Percentiles rank a stretch among this genome's conserved stretches.
Evolutionary conservation across 495 filamentous ascomycete genomes (phyloP).

Genomic region (Tuber brumale): DNA sequence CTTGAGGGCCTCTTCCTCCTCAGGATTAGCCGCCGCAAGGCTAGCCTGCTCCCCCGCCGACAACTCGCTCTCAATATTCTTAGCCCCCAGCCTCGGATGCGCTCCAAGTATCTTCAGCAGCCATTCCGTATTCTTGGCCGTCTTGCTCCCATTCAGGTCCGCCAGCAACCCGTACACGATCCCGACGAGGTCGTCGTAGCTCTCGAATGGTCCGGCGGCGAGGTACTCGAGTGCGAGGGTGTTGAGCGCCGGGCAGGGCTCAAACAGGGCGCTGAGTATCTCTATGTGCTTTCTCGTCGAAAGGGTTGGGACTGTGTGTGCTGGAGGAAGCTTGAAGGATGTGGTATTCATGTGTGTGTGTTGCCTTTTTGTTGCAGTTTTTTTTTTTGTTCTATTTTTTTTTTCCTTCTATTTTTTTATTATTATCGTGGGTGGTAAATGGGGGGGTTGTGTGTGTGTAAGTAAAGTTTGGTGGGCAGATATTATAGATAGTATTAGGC

Average conservation of each 20-base stretch:
- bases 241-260: constrained; percentile 70
- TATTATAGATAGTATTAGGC: not conserved
- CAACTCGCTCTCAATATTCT: constrained; percentile 67
- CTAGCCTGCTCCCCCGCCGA: constrained; percentile 74
- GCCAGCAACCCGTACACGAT: constrained; percentile 53
- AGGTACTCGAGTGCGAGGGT: constrained; percentile 62
- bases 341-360: constrained; percentile 7
- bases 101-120: constrained; percentile 70
- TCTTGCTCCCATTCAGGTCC: constrained; percentile 50
- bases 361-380: not conserved
- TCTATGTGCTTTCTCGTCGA: constrained; percentile 53
- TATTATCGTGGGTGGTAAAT: not conserved
- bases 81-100: constrained; percentile 80
- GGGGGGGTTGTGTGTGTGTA: not conserved
- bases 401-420: constrained; percentile 2
- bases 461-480: not conserved
- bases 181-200: constrained; percentile 56
- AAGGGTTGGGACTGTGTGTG: constrained; percentile 51
- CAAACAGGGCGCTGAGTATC: constrained; percentile 78
- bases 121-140: constrained; percentile 51
- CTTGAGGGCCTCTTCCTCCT: constrained; percentile 55
- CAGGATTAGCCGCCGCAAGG: constrained; percentile 51
- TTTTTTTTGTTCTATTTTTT: not conserved
- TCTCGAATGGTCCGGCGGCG: constrained; percentile 55
- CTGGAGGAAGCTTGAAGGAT: constrained; percentile 42